A percentile compares a stretch with the other conserved stretches of the same genome.
phyloP scores from a whole-genome alignment of 2,329 filamentous ascomycete genomes.

The Trichoderma lentiforme region DNA sequence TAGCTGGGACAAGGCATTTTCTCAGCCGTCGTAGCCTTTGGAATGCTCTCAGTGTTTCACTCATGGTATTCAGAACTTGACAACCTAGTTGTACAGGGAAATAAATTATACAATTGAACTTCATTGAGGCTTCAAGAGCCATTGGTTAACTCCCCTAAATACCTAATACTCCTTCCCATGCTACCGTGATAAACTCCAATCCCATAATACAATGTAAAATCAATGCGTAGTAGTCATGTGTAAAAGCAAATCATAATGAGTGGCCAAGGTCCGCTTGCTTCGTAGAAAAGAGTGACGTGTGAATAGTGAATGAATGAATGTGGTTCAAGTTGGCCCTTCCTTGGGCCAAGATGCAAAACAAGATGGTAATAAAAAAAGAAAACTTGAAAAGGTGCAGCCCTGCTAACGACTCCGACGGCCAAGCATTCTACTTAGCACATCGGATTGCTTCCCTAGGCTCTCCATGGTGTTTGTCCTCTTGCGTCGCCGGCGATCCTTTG shows the following conservation, averaged over 20 bases:
- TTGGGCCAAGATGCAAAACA: background rate
- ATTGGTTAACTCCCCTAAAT: background rate
- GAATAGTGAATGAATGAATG: background rate
- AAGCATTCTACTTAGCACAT: constrained; percentile 39
- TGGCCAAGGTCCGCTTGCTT: constrained; percentile 5
- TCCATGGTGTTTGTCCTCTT: constrained; percentile 10
- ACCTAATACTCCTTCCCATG: background rate
- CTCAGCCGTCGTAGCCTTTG: background rate
- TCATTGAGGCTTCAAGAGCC: background rate
- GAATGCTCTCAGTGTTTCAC: background rate
- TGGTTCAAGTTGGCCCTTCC: background rate
- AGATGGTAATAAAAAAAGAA: background rate
- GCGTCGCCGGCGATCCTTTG: constrained; percentile 6
- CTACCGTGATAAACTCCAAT: background rate
- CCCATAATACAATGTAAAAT: background rate
- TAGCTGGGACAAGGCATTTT: background rate
- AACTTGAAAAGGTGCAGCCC: background rate
- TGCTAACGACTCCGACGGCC: constrained; percentile 29
- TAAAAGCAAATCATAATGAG: background rate
- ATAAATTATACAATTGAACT: background rate
- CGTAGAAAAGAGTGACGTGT: background rate
- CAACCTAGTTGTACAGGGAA: background rate
- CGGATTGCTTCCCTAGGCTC: constrained; percentile 19
- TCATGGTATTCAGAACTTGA: background rate
- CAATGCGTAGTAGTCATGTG: background rate